phyloP scores from a whole-genome alignment of 2,329 filamentous ascomycete genomes.

The Aspergillus thermomutatus region DNA sequence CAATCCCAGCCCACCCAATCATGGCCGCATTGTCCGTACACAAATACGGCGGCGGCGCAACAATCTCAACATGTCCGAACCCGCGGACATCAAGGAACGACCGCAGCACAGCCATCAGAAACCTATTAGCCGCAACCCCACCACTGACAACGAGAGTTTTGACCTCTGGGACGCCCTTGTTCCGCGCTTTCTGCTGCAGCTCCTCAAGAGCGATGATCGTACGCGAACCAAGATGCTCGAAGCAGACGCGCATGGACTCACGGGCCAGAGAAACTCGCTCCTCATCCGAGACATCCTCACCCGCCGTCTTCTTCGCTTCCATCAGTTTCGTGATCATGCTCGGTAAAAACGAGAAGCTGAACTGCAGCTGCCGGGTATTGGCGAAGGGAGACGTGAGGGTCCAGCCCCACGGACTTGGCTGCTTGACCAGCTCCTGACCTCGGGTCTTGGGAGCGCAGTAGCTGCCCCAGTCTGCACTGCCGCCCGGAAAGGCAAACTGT shows the following conservation, averaged over 20 bases:
- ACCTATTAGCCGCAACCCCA: slow-evolving; percentile 83
- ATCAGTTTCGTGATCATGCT: slow-evolving; percentile 61
- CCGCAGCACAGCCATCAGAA: slow-evolving; percentile 65
- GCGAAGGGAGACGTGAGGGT: slow-evolving; percentile 64
- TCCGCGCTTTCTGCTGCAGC: slow-evolving; percentile 17
- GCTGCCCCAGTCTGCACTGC: slow-evolving; percentile 32
- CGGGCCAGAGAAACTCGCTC: slow-evolving; percentile 69
- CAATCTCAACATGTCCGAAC: slow-evolving; percentile 57
- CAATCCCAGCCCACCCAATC: slow-evolving; percentile 90
- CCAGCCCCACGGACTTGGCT: slow-evolving; percentile 61
- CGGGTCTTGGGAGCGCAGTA: slow-evolving; percentile 61
- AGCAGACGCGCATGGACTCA: slow-evolving; percentile 73
- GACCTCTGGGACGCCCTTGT: slow-evolving; percentile 31
- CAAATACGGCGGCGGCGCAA: slow-evolving; percentile 70
- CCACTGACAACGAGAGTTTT: slow-evolving; percentile 77
- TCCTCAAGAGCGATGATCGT: slow-evolving; percentile 65
- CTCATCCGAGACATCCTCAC: slow-evolving; percentile 43
- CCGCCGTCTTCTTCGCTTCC: slow-evolving; percentile 32
- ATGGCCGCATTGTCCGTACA: slow-evolving; percentile 98
- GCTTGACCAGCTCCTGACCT: slow-evolving; percentile 55
- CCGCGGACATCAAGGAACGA: slow-evolving; percentile 65
- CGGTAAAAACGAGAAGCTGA: slow-evolving; percentile 71
- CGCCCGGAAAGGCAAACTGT: slow-evolving; percentile 66
- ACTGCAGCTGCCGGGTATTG: slow-evolving; percentile 58
- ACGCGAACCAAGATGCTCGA: slow-evolving; percentile 80